Conservation (phyloP, 306 rosid species). For the Vachellia collinsii region DNA sequence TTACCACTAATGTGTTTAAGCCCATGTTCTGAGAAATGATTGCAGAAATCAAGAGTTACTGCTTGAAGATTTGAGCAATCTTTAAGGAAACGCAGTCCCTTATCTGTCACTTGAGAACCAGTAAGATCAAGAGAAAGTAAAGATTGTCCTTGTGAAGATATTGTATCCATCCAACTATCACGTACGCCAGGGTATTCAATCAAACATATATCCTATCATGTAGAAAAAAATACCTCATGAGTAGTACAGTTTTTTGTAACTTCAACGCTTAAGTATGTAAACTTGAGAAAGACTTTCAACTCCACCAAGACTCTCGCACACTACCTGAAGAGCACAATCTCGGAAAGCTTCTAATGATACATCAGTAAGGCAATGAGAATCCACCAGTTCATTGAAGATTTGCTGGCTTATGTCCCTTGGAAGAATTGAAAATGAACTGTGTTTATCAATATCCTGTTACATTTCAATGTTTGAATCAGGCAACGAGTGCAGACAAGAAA, state of each 20-base stretch:
- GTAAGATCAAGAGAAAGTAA: slow-evolving; percentile 69
- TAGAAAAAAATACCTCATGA: slow-evolving; percentile 23
- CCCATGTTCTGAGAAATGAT: slow-evolving; percentile 63
- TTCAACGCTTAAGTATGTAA: slow-evolving; percentile 16
- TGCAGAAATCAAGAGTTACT: slow-evolving; percentile 59
- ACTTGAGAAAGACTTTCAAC: slow-evolving; percentile 33
- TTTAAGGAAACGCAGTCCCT: slow-evolving; percentile 55
- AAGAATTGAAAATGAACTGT: slow-evolving; percentile 55
- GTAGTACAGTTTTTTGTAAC: slow-evolving; percentile 3
- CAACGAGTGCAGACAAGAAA: slow-evolving; percentile 6
- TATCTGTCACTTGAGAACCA: slow-evolving; percentile 63
- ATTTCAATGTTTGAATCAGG: slow-evolving; percentile 15
- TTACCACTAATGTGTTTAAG: slow-evolving; percentile 64
- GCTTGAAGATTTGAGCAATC: slow-evolving; percentile 63
- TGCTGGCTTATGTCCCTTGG: slow-evolving; percentile 76
- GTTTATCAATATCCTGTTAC: slow-evolving; percentile 56
- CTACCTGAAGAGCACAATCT: slow-evolving; percentile 77
- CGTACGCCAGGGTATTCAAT: slow-evolving; percentile 61
- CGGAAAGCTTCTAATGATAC: slow-evolving; percentile 55
- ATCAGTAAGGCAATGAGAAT: slow-evolving; percentile 58
- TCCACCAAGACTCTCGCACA: slow-evolving; percentile 15
- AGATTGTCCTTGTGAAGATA: slow-evolving; percentile 67
- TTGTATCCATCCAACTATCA: slow-evolving; percentile 71
- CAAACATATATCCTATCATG: slow-evolving; percentile 63
- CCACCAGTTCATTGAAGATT: slow-evolving; percentile 65